These are phyloP conservation scores for Moringa oleifera DNA, from an alignment of 345 rosid species.

Conservation along the genomic window DNA sequence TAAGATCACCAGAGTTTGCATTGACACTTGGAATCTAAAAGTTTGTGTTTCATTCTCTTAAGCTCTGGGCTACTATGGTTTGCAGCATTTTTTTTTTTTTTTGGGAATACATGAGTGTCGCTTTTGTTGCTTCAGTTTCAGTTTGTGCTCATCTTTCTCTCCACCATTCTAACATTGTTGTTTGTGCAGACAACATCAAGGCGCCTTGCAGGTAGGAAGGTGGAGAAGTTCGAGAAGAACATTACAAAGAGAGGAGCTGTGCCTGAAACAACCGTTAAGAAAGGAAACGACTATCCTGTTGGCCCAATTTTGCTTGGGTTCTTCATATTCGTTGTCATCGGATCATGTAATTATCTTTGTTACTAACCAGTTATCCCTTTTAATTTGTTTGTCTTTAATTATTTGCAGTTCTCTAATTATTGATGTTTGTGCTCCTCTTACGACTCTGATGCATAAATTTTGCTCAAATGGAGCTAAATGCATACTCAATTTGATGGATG, in stretches of 20 bases:
- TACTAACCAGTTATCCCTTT: not conserved
- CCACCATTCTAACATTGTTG: no score
- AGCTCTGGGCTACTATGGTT: no score
- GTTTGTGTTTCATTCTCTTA: no score
- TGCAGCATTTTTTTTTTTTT: no score
- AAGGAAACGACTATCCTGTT: conserved; percentile 85
- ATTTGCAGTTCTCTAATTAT: not conserved
- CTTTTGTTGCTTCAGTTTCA: no score
- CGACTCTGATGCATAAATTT: not conserved
- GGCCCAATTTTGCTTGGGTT: conserved; percentile 93
- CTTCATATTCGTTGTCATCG: conserved; percentile 89
- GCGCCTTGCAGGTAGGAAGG: conserved; percentile 80
- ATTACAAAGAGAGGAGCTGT: conserved; percentile 81
- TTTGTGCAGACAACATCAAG: conserved; percentile 77
- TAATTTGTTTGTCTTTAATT: not conserved
- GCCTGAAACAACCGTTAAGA: conserved; percentile 73
- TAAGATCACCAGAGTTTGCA: no score
- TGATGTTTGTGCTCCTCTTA: not conserved
- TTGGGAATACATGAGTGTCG: no score
- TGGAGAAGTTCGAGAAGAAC: conserved; percentile 80
- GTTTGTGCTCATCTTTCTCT: no score
- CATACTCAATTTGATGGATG: not conserved
- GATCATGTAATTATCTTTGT: conserved; percentile 59
- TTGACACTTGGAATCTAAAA: no score
- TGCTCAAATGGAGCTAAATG: not conserved